These are phyloP conservation scores for Hippophae tibetana DNA, from an alignment of 306 rosid genomes.

Conservation along the genomic window DNA sequence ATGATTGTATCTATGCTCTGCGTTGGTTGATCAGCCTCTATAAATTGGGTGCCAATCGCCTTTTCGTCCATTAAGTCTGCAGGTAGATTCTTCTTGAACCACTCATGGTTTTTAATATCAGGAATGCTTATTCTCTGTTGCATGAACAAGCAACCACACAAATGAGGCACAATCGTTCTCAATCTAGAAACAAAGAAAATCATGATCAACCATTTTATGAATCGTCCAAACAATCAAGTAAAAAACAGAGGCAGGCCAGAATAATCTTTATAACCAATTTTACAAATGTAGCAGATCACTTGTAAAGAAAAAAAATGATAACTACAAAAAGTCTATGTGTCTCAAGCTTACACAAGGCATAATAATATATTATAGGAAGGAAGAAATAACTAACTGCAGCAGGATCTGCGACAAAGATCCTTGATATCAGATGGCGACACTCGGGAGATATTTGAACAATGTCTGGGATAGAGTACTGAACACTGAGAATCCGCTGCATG, in stretches of 20 bases:
- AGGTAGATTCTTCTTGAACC: conserved; percentile 85
- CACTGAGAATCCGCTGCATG: conserved; percentile 66
- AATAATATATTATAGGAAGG: neutral
- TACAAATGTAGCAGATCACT: too few relatives aligned
- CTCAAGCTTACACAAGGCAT: too few relatives aligned
- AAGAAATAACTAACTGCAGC: conserved; percentile 36
- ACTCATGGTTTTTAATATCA: conserved; percentile 60
- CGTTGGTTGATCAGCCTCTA: conserved; percentile 91
- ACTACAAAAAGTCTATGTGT: too few relatives aligned
- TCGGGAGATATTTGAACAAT: conserved; percentile 56
- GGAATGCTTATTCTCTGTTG: conserved; percentile 77
- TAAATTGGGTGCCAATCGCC: conserved; percentile 46
- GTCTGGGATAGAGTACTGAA: conserved; percentile 82
- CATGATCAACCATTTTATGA: neutral
- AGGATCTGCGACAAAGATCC: conserved; percentile 79
- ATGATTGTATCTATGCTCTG: conserved; percentile 72
- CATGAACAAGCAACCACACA: conserved; percentile 13
- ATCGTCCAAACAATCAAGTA: too few relatives aligned
- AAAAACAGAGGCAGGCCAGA: too few relatives aligned
- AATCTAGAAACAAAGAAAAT: conserved; percentile 9
- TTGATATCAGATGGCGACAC: conserved; percentile 66
- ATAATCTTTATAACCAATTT: too few relatives aligned
- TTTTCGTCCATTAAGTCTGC: conserved; percentile 67
- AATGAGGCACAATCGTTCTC: conserved; percentile 6
- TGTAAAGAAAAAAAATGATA: too few relatives aligned